These are phyloP conservation scores for Epichloe baconii DNA, from an alignment of 2,329 filamentous ascomycete species.

Conservation along the genomic window DNA sequence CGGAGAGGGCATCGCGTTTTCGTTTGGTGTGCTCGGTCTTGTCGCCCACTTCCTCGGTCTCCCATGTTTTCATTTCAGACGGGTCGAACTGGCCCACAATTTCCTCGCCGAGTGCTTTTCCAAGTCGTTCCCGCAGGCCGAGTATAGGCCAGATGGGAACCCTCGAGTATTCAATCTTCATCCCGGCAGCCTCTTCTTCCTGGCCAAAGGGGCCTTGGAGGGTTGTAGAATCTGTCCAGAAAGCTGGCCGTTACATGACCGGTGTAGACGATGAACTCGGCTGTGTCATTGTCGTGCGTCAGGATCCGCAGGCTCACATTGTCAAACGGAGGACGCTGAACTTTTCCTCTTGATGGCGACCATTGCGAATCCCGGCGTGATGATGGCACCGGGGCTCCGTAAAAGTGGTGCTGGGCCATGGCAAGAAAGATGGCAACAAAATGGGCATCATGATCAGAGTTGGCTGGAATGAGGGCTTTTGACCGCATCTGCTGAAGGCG, in stretches of 20 bases:
- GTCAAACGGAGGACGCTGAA: conserved; percentile 23
- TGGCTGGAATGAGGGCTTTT: conserved; percentile 32
- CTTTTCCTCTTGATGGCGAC: conserved; percentile 9
- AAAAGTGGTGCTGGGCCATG: conserved; percentile 44
- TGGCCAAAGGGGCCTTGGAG: conserved; percentile 20
- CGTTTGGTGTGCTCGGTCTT: conserved; percentile 13
- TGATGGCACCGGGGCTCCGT: conserved; percentile 16
- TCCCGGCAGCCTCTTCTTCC: conserved; percentile 15
- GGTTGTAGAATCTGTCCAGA: conserved; percentile 36
- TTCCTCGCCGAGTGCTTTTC: conserved; percentile 37
- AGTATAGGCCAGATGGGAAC: conserved; percentile 42
- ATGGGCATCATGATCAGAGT: conserved; percentile 38
- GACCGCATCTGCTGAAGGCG: conserved; percentile 33
- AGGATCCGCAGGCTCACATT: conserved; percentile 38
- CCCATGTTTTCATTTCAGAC: conserved; percentile 32
- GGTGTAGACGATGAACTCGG: conserved; percentile 41
- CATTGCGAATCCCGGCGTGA: conserved; percentile 16
- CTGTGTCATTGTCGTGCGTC: conserved; percentile 33
- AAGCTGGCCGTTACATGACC: conserved; percentile 34
- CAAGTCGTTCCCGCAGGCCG: conserved; percentile 41
- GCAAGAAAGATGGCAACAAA: conserved; percentile 39
- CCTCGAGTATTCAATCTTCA: conserved; percentile 33
- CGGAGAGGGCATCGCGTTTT: conserved; percentile 23
- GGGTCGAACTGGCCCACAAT: conserved; percentile 31
- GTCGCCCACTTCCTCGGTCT: conserved; percentile 20